These are phyloP conservation scores for Penicillium brevicompactum DNA, from an alignment of 2,329 filamentous ascomycete species.

Conservation along the genomic window DNA sequence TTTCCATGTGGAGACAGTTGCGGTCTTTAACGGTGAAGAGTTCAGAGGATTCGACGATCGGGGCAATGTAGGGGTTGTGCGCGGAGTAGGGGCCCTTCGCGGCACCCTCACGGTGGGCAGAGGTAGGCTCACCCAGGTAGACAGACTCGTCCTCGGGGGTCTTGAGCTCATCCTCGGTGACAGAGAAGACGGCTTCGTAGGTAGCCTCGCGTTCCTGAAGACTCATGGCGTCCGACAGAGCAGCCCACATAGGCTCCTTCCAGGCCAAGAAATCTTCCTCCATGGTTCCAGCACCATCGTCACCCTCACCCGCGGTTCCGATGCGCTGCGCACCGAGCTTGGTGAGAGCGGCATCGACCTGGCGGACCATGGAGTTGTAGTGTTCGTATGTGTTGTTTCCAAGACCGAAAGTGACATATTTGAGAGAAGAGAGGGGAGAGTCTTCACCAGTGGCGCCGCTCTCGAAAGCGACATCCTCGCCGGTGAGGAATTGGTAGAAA, in stretches of 20 bases:
- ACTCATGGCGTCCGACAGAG: conserved; percentile 77
- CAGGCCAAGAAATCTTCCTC: conserved; percentile 98
- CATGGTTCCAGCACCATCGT: conserved; percentile 98
- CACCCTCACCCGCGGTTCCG: conserved; percentile 87
- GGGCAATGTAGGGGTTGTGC: conserved; percentile 95
- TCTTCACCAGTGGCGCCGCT: conserved; percentile 65
- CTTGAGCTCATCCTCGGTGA: conserved; percentile 74
- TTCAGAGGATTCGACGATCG: conserved; percentile 87
- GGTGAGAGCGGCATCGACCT: conserved; percentile 77
- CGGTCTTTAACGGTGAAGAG: conserved; percentile 85
- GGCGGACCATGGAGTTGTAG: conserved; percentile 98
- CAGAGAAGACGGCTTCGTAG: conserved; percentile 88
- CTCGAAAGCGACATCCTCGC: conserved; percentile 79
- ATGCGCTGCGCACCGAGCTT: conserved; percentile 84
- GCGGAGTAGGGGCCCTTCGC: conserved; percentile 90
- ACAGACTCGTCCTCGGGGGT: conserved; percentile 76
- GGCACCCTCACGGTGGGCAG: conserved; percentile 84
- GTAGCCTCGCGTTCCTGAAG: conserved; percentile 94
- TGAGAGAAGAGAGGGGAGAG: conserved; percentile 76
- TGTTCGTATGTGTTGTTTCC: conserved; percentile 99
- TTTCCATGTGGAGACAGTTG: conserved; percentile 95
- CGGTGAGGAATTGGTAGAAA: conserved; percentile 92
- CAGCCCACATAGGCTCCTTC: conserved; percentile 99
- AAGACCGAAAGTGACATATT: conserved; percentile 92
- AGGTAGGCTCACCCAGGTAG: conserved; percentile 94